Evolutionary conservation across 441 rosid genomes (phyloP).

Genomic region (Adansonia gregorii): DNA sequence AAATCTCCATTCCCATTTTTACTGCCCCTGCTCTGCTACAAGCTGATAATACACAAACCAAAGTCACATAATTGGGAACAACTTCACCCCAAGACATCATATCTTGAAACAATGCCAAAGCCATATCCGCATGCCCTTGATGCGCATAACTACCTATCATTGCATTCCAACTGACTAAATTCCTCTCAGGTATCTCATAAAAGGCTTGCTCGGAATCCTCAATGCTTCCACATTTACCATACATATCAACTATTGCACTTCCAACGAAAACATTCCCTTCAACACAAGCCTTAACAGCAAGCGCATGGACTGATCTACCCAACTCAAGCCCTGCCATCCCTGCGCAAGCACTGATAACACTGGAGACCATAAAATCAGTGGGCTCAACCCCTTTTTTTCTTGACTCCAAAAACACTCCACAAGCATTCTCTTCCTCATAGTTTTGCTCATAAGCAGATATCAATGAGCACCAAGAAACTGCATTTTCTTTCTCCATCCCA

Average conservation of each 20-base stretch:
- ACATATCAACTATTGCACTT: slow-evolving; percentile 86
- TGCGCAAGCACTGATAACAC: slow-evolving; percentile 70
- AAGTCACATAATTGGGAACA: slow-evolving; percentile 69
- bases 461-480: slow-evolving; percentile 86
- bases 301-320: slow-evolving; percentile 73
- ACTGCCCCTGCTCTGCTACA: slow-evolving; percentile 81
- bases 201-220: slow-evolving; percentile 62
- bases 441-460: slow-evolving; percentile 75
- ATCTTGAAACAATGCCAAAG: slow-evolving; percentile 59
- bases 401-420: slow-evolving; percentile 46
- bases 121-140: slow-evolving; percentile 67
- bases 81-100: slow-evolving; percentile 51
- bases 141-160: slow-evolving; percentile 80
- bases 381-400: slow-evolving; percentile 59
- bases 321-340: slow-evolving; percentile 68
- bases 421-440: slow-evolving; percentile 77
- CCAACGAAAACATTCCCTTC: slow-evolving; percentile 69
- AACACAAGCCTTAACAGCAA: slow-evolving; percentile 72
- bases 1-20: slow-evolving; percentile 63
- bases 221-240: slow-evolving; percentile 87
- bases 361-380: slow-evolving; percentile 74
- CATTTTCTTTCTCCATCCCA: slow-evolving; percentile 55
- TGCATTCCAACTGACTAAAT: slow-evolving; percentile 79
- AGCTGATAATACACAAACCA: slow-evolving; percentile 79
- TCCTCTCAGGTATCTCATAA: slow-evolving; percentile 61